phyloP scores from a whole-genome alignment of 495 filamentous ascomycete species.

The Glarea lozoyensis region DNA sequence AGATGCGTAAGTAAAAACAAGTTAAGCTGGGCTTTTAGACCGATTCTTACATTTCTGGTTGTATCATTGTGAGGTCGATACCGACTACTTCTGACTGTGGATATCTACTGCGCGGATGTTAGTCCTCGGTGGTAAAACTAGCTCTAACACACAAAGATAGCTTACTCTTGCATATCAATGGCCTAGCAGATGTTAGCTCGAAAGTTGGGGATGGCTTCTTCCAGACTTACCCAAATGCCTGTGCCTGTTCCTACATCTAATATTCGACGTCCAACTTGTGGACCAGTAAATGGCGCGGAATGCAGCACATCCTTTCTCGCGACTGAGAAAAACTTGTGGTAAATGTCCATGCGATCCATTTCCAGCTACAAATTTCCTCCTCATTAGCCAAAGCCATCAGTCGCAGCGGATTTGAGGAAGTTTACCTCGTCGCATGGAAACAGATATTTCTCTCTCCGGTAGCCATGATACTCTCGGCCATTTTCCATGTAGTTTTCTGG shows the following conservation, averaged over 20 bases:
- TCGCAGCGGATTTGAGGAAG: background rate
- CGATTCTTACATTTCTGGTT: conserved; percentile 60
- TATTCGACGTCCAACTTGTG: conserved; percentile 39
- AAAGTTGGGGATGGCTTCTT: background rate
- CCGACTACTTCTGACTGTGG: conserved; percentile 56
- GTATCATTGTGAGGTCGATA: conserved; percentile 71
- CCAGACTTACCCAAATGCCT: conserved; percentile 60
- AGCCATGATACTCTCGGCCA: conserved; percentile 17
- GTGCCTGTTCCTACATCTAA: conserved; percentile 85
- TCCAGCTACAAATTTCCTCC: conserved; percentile 38
- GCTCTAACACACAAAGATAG: conserved; percentile 9
- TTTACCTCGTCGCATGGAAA: conserved; percentile 23
- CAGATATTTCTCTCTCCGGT: conserved; percentile 18
- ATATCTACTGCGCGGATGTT: conserved; percentile 48
- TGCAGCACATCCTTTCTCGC: conserved; percentile 52
- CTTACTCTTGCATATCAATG: conserved; percentile 77
- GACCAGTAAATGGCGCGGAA: conserved; percentile 41
- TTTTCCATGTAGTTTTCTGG: conserved; percentile 16
- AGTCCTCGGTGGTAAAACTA: background rate
- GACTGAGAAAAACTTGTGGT: conserved; percentile 64
- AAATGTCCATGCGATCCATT: conserved; percentile 68
- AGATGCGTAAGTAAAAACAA: background rate
- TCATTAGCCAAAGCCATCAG: conserved; percentile 5
- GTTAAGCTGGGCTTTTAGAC: no score
- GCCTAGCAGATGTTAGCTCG: conserved; percentile 23